phyloP scores from a whole-genome alignment of 306 rosid species.

The Castanospermum australe region DNA sequence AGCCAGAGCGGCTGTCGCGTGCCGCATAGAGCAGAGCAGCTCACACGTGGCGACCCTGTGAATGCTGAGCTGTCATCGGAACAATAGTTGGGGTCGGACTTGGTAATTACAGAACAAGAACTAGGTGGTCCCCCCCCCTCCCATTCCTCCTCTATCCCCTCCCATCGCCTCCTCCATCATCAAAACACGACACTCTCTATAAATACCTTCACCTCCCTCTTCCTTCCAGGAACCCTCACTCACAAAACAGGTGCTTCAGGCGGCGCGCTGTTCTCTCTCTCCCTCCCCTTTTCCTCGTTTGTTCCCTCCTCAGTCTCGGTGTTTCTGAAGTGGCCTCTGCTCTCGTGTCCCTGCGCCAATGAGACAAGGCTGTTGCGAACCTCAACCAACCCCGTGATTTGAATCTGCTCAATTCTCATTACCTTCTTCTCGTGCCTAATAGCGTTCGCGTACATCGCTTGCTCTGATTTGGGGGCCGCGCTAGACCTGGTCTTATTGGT shows the following conservation, averaged over 20 bases:
- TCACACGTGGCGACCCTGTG: conserved; percentile 55
- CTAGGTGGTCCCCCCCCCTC: conserved; percentile 31
- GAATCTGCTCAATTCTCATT: neutral
- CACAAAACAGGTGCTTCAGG: conserved; percentile 7
- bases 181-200: conserved; percentile 36
- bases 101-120: neutral
- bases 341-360: neutral
- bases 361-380: neutral
- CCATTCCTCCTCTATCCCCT: neutral
- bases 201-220: conserved; percentile 35
- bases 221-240: conserved; percentile 32
- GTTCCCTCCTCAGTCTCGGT: neutral
- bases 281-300: neutral
- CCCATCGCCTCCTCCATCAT: neutral
- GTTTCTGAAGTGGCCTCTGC: neutral
- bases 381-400: neutral
- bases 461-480: neutral
- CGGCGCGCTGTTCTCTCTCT: conserved; percentile 16
- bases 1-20: conserved; percentile 67
- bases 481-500: conserved; percentile 1
- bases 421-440: neutral
- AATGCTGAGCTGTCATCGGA: conserved; percentile 49
- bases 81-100: conserved; percentile 4
- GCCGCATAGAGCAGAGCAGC: conserved; percentile 64
- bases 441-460: neutral